These are phyloP conservation scores for Pseudocercospora fijiensis DNA, from an alignment of 2,329 filamentous ascomycete genomes.

Conservation along the genomic window DNA sequence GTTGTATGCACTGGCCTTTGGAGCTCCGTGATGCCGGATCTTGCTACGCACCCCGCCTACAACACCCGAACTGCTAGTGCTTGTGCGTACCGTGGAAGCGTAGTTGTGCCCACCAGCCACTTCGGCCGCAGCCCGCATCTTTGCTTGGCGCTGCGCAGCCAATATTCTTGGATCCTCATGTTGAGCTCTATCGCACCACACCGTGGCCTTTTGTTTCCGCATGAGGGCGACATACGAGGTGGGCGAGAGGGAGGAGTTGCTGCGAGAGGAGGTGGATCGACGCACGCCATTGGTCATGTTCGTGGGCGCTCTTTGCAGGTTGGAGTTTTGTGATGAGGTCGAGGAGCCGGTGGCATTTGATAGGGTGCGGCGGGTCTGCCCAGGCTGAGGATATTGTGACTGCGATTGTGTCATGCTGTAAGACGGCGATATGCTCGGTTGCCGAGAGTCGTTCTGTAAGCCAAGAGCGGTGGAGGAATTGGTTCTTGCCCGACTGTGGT, in stretches of 20 bases:
- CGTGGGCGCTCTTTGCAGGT: conserved; percentile 51
- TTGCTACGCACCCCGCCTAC: conserved; percentile 68
- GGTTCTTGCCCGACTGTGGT: conserved; percentile 50
- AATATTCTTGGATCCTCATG: conserved; percentile 82
- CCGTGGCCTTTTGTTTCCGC: conserved; percentile 93
- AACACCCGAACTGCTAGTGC: conserved; percentile 39
- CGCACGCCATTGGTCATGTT: conserved; percentile 49
- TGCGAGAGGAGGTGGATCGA: conserved; percentile 79
- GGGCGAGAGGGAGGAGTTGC: conserved; percentile 56
- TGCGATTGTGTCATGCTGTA: conserved; percentile 27
- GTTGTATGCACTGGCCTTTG: conserved; percentile 73
- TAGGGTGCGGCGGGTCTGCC: conserved; percentile 54
- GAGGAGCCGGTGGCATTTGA: conserved; percentile 66
- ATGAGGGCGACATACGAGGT: conserved; percentile 93
- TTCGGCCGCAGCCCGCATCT: conserved; percentile 80
- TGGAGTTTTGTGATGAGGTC: conserved; percentile 59
- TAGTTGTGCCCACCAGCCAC: conserved; percentile 63
- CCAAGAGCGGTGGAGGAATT: conserved; percentile 30
- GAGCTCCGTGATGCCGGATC: conserved; percentile 83
- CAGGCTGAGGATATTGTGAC: conserved; percentile 18
- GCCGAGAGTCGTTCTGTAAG: conserved; percentile 28
- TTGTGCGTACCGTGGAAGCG: conserved; percentile 29
- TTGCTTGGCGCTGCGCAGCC: conserved; percentile 82
- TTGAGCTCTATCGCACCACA: conserved; percentile 95
- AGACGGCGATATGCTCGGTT: conserved; percentile 20